Conservation (phyloP, 2,329 filamentous ascomycete genomes). For the Trichoderma semiorbis region DNA sequence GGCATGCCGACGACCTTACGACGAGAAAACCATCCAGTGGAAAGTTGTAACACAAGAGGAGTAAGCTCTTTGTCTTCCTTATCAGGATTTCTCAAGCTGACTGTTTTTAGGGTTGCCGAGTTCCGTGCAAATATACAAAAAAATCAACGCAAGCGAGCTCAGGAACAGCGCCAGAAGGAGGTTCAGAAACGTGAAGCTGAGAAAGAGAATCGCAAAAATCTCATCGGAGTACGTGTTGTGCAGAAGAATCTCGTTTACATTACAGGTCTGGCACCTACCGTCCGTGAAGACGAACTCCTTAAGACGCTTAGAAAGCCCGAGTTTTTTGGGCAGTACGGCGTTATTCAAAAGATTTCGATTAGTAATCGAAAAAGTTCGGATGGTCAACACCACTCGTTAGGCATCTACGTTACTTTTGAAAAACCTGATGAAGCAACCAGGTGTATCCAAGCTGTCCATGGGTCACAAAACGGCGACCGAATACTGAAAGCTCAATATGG, state of each 20-base stretch:
- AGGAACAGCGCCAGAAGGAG: conserved; percentile 83
- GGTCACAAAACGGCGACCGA: conserved; percentile 85
- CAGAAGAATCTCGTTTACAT: conserved; percentile 99
- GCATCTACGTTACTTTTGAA: conserved; percentile 98
- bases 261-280: conserved; percentile 85
- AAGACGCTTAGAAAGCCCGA: conserved; percentile 85
- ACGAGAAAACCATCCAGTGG: conserved; percentile 96
- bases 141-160: conserved; percentile 87
- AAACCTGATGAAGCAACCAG: conserved; percentile 83
- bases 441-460: conserved; percentile 90
- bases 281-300: conserved; percentile 86
- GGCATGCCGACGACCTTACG: conserved; percentile 92
- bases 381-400: conserved; percentile 79
- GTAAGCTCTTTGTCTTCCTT: conserved; percentile 51
- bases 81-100: conserved; percentile 6
- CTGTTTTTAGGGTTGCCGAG: conserved; percentile 58
- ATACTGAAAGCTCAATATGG: conserved; percentile 75
- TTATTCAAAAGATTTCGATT: conserved; percentile 98
- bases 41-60: conserved; percentile 94
- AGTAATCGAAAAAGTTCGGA: conserved; percentile 84
- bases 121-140: conserved; percentile 78
- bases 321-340: conserved; percentile 97
- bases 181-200: conserved; percentile 95
- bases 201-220: conserved; percentile 89
- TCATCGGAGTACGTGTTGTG: conserved; percentile 90